Evolutionary conservation across 176 grass and related monocot species (phyloP), one percentile per base, ranked within the genome.

Genomic region (Coix lacrymajobi): DNA sequence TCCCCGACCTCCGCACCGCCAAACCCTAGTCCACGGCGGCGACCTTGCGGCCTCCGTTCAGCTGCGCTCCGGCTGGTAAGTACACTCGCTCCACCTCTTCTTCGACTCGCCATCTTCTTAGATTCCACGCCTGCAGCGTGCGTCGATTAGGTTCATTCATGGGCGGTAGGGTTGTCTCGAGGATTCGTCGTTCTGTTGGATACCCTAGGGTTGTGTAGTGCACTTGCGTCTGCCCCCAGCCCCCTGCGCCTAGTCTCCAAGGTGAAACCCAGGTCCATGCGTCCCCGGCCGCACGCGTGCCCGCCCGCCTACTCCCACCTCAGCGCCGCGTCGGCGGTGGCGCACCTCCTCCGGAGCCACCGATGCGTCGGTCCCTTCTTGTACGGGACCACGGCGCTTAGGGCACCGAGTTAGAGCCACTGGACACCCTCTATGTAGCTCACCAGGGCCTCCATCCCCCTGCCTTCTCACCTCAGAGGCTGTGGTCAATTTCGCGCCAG

Each of bases 41-140:
- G 52, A 56, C 2, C 52, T 13, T 39, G 52, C 57, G 26, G 66
- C 52, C 15, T 30, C 37, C 37, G 7, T 4, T 10, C 10, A 36
- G 15, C 33, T 39, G 39, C 73, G 32, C 22, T 70, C 32, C 54
- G 48, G 25, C 29, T 52, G 80, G 86, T 88, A 84, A 73, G 44
- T 8, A 0, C 36, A 0, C 41, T 51, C 58, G 7, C n/a, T 38
- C 8, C 15, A n/a, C 65, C 22, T 48, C 78, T 1, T 29, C 45
- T 32, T n/a, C 62, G 15, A 10, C 28, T 66, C 28, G 29, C 40
- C 49, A 24, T 30, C 40, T 49, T 24, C 39, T 46, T 48, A 11
- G 28, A 28, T 48, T 79, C 6, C 28, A 54, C 2, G 17, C 2
- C 77, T 33, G 5, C 28, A 24, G 77, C 17, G 17, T 44, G 26